Evolutionary conservation across 768 basidiomycete species (phyloP).

Genomic region (Lentinula edodes): DNA sequence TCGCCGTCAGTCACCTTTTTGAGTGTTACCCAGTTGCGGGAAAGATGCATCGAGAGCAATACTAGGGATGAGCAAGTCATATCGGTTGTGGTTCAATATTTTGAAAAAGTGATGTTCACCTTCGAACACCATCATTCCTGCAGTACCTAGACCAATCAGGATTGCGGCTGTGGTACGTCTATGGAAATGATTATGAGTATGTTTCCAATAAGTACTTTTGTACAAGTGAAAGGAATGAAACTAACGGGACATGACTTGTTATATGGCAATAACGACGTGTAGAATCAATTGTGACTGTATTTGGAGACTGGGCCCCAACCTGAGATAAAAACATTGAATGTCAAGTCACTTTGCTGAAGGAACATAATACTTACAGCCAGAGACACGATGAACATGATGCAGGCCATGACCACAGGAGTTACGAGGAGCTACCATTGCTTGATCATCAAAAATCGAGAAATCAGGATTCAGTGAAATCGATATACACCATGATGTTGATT

Average conservation of each 20-base stretch:
- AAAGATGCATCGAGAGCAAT: not conserved
- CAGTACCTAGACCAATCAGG: not conserved
- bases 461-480: too few species aligned
- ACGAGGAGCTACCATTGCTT: not conserved
- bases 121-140: not conserved
- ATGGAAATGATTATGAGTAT: not conserved
- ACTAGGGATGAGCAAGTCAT: not conserved
- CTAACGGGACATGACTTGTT: not conserved
- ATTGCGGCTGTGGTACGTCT: not conserved
- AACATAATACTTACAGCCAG: not conserved
- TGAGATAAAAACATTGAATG: not conserved
- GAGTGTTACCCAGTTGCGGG: not conserved
- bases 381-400: not conserved
- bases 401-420: not conserved
- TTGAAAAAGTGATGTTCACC: not conserved
- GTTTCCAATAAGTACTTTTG: too few species aligned
- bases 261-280: conserved; percentile 5
- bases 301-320: not conserved
- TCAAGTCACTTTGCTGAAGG: not conserved
- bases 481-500: not conserved
- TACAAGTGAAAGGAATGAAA: not conserved
- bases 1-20: not conserved
- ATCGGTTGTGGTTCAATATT: not conserved
- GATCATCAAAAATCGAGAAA: not conserved
- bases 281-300: not conserved